phyloP scores from a whole-genome alignment of 805 yeast genomes.

The Wickerhamiella allomyrinae region DNA sequence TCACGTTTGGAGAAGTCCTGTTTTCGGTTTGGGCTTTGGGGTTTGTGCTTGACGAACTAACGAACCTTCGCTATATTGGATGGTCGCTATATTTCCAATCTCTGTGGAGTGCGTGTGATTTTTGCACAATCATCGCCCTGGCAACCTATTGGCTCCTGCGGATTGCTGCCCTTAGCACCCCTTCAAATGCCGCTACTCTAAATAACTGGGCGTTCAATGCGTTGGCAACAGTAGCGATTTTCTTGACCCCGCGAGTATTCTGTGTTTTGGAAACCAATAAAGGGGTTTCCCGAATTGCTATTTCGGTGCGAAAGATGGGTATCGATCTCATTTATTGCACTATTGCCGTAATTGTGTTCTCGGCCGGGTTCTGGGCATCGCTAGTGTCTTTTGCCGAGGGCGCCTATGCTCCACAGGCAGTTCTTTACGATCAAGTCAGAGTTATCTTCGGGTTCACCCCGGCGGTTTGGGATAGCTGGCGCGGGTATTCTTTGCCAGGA shows the following conservation, averaged over 20 bases:
- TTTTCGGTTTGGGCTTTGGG: slow-evolving; percentile 35
- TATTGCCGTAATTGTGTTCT: slow-evolving; percentile 35
- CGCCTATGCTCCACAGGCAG: slow-evolving; percentile 29
- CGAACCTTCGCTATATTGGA: slow-evolving; percentile 33
- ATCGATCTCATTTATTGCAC: slow-evolving; percentile 37
- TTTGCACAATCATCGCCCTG: slow-evolving; percentile 23
- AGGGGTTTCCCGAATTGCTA: slow-evolving; percentile 37
- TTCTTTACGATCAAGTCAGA: slow-evolving; percentile 38
- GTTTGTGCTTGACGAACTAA: slow-evolving; percentile 34
- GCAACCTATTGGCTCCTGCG: slow-evolving; percentile 18
- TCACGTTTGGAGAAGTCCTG: slow-evolving; percentile 22
- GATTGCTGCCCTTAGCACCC: slow-evolving; percentile 8
- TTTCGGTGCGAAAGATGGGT: slow-evolving; percentile 38
- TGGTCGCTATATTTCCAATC: slow-evolving; percentile 33
- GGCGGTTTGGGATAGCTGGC: slow-evolving; percentile 45
- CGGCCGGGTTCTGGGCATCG: slow-evolving; percentile 42
- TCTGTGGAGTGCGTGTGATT: slow-evolving; percentile 41
- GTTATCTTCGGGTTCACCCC: slow-evolving; percentile 46
- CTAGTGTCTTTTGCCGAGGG: slow-evolving; percentile 35
- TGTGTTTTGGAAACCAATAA: slow-evolving; percentile 37
- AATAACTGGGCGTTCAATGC: slow-evolving; percentile 18
- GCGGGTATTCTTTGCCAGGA: slow-evolving; percentile 34
- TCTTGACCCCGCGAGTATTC: slow-evolving; percentile 36
- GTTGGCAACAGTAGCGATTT: slow-evolving; percentile 30
- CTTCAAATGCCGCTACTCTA: not conserved